Base-by-base conservation (phyloP, 2,329 filamentous ascomycete genomes). In the Sordariomycetes sp. region DNA sequence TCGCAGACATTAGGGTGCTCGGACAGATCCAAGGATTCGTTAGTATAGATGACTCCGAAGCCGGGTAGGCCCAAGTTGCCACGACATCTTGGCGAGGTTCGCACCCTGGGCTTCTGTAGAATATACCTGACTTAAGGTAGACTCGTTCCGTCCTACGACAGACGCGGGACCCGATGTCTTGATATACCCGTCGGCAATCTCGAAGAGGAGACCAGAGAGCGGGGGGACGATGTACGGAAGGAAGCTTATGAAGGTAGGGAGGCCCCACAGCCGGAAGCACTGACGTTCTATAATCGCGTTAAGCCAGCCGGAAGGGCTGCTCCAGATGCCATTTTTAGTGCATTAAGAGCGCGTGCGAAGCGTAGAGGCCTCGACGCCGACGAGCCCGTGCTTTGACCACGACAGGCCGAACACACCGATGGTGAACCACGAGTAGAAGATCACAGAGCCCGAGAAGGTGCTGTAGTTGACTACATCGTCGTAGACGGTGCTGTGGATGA, bases 361-460 rank as follows among this genome's bases (percentile, higher is more conserved):
- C 60, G 61, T 61, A 7, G 57, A 53, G 22, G 51, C 59, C 39
- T 61, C 60, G 25, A 61, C 55, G 0, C 61, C 60, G 32, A 56
- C 28, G 39, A 62, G 59, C 2, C 59, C 60, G 42, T 60, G 54
- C 28, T 60, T 56, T 4, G 61, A 58, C 61, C 61, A 62, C 8
- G 55, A 57, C 10, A 62, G 15, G 45, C 39, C 59, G 54, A 62
- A 60, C 10, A 62, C 60, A 52, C 61, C 61, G 48, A 62, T 53
- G 52, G 61, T 54, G 53, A 62, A 62, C 60, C 60, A 62, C 12
- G 57, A 56, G 22, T 60, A 62, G 36, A 54, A 62, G 5, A 61
- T 48, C 42, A 53, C 52, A 10, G 39, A 54, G n/a, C 53, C 59
- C 6, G 34, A 24, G 39, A 53, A 54, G 36, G 34, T 42, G 53